These are phyloP conservation scores for Lizonia empirigonia DNA, from an alignment of 2,329 filamentous ascomycete genomes.

Conservation along the genomic window DNA sequence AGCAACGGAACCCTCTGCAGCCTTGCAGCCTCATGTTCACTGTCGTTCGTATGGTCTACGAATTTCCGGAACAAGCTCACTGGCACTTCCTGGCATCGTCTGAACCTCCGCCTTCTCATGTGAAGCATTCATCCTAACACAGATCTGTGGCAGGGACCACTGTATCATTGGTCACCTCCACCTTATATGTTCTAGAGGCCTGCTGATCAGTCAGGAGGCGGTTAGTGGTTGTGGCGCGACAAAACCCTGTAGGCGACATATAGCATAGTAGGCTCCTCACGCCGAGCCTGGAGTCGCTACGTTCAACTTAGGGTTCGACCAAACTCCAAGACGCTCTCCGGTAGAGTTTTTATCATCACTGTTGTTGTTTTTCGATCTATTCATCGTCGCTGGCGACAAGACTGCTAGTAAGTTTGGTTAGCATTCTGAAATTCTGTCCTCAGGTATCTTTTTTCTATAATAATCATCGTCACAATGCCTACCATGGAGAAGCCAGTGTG, in stretches of 20 bases:
- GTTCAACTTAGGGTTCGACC: slow-evolving; percentile 27
- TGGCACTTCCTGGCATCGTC: slow-evolving; percentile 37
- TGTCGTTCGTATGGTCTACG: slow-evolving; percentile 29
- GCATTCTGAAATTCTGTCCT: slow-evolving; percentile 21
- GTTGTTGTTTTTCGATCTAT: slow-evolving; percentile 28
- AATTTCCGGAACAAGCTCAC: slow-evolving; percentile 25
- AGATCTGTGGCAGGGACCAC: slow-evolving; percentile 39
- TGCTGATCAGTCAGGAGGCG: slow-evolving; percentile 36
- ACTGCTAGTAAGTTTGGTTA: slow-evolving; percentile 37
- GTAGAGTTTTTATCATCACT: slow-evolving; percentile 37
- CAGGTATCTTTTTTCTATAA: slow-evolving; percentile 19
- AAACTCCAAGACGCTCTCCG: slow-evolving; percentile 41
- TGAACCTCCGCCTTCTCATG: slow-evolving; percentile 40
- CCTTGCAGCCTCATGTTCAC: slow-evolving; percentile 35
- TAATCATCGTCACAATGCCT: slow-evolving; percentile 30
- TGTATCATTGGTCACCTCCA: slow-evolving; percentile 27
- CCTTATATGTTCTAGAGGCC: slow-evolving; percentile 31
- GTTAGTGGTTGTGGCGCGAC: slow-evolving; percentile 32
- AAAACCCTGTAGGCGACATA: slow-evolving; percentile 37
- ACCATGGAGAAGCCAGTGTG: slow-evolving; percentile 43
- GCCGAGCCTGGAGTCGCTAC: slow-evolving; percentile 35
- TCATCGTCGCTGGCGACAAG: slow-evolving; percentile 44
- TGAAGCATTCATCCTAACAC: slow-evolving; percentile 34
- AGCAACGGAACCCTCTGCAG: slow-evolving; percentile 20
- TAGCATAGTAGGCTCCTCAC: slow-evolving; percentile 33